These are phyloP conservation scores for Mycena pura DNA, from an alignment of 768 basidiomycete genomes.

Conservation along the genomic window DNA sequence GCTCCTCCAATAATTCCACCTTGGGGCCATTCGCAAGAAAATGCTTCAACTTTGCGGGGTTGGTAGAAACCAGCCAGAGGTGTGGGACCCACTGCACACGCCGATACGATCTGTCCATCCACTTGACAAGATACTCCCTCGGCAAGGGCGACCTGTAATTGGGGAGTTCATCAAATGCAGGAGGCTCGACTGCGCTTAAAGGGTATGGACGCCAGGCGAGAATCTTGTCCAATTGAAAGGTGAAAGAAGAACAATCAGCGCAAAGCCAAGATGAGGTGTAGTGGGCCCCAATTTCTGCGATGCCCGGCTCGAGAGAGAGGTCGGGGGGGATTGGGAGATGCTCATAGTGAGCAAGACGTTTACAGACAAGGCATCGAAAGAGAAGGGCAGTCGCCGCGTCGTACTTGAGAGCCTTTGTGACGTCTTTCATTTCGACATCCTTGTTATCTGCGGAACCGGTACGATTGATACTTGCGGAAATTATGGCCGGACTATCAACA, in stretches of 20 bases:
- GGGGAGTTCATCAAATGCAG: slow-evolving; percentile 45
- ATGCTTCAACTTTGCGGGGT: slow-evolving; percentile 71
- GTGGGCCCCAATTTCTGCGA: slow-evolving; percentile 58
- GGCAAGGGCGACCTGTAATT: slow-evolving; percentile 69
- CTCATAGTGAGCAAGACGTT: slow-evolving; percentile 80
- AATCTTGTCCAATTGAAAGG: slow-evolving; percentile 78
- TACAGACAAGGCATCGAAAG: slow-evolving; percentile 86
- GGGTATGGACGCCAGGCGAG: slow-evolving; percentile 92
- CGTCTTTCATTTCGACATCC: slow-evolving; percentile 47
- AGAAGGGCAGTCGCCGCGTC: slow-evolving; percentile 56
- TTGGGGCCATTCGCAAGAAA: slow-evolving; percentile 76
- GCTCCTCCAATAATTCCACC: slow-evolving; percentile 65
- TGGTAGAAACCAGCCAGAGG: slow-evolving; percentile 82
- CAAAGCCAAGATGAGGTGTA: slow-evolving; percentile 72
- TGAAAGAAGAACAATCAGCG: slow-evolving; percentile 77
- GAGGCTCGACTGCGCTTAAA: slow-evolving; percentile 62
- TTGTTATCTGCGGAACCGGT: slow-evolving; percentile 3
- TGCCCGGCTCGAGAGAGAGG: slow-evolving; percentile 38
- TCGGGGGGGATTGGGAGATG: slow-evolving; percentile 64
- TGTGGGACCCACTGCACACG: slow-evolving; percentile 91
- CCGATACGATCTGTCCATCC: slow-evolving; percentile 79
- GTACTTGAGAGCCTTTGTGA: slow-evolving; percentile 22
- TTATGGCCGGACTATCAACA: slow-evolving; percentile 30
- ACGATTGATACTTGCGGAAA: slow-evolving; percentile 8
- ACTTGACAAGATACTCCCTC: slow-evolving; percentile 95